Base-by-base conservation (phyloP, 2,329 filamentous ascomycete genomes). In the Pestalotiopsis sp. region DNA sequence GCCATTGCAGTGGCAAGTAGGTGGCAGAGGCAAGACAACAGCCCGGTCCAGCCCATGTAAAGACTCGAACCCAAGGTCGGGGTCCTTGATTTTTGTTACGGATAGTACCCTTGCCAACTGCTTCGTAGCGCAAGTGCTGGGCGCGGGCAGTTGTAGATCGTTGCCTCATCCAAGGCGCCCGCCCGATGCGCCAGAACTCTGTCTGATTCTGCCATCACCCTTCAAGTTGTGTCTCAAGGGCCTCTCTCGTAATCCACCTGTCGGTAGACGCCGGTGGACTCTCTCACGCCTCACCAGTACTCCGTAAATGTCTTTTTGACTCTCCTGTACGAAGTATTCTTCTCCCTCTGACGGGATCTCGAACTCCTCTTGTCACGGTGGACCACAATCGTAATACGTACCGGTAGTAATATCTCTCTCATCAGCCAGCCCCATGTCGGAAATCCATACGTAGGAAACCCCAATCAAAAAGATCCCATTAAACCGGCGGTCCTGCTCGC, bases 401-500 rank as follows among this genome's bases (percentile, higher is more conserved):
- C 31, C 31, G 31, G 31, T 31, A 31, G 31, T 9, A 31, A 31
- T 31, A 31, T 31, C 31, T 31, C 31, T 31, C 31, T 31, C 45
- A 52, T 52, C 45, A 31, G 31, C 20, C 45, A 52, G 45, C 45
- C 45, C 45, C 45, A 52, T 52, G 45, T 52, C 45, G 7, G 17
- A 23, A 17, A 52, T 20, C 45, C 45, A 52, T 52, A 17, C 45
- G 20, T n/a, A n/a, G 45, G 45, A 52, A 52, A 52, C 20, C 45
- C 45, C 45, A 52, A 52, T 52, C 31, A n/a, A 52, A 52, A 52
- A n/a, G 17, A n/a, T 52, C 31, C 27, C 59, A 61, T 61, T 61
- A 61, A 61, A 61, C 59, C 59, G 17, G 59, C 59, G 59, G 25
- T 40, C 59, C 59, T 61, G 45, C 45, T 52, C 45, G 45, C 45